Conservation (phyloP, 805 yeast species). For the Candida takata region DNA sequence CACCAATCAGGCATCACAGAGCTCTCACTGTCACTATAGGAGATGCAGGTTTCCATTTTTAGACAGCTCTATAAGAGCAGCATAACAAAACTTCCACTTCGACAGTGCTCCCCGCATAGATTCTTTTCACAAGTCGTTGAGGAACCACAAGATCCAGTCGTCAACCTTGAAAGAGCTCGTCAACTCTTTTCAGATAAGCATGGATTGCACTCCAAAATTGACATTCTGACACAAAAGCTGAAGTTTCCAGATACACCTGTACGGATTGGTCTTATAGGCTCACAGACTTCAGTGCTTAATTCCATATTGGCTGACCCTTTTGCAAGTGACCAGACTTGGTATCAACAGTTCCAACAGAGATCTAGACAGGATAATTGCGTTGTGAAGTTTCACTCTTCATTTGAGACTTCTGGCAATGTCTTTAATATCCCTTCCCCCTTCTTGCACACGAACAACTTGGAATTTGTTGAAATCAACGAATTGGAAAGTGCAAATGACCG, state of each 20-base stretch:
- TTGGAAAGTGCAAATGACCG: conserved; percentile 14
- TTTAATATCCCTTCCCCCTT: conserved; percentile 26
- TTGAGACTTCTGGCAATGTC: conserved; percentile 14
- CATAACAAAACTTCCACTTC: too few relatives aligned
- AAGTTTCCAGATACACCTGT: conserved; percentile 14
- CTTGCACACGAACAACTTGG: conserved; percentile 12
- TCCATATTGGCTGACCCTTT: conserved; percentile 28
- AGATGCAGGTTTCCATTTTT: too few relatives aligned
- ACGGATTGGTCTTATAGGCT: conserved; percentile 25
- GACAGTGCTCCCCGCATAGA: too few relatives aligned
- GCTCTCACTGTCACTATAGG: too few relatives aligned
- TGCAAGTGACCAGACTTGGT: conserved; percentile 27
- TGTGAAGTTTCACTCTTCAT: conserved; percentile 18
- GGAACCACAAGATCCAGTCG: conserved; percentile 9
- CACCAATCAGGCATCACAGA: too few relatives aligned
- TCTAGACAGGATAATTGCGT: conserved; percentile 3
- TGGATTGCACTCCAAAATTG: conserved; percentile 22
- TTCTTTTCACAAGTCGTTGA: too few relatives aligned
- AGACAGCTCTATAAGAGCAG: too few relatives aligned
- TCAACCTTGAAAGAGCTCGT: conserved; percentile 11
- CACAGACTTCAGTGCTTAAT: conserved; percentile 20
- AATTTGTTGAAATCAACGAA: conserved; percentile 22
- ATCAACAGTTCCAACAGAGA: conserved; percentile 11
- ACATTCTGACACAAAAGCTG: conserved; percentile 12
- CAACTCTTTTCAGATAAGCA: conserved; percentile 19